Percentiles rank a stretch among this genome's conserved stretches.
Conservation (phyloP, 805 yeast species). For the Scheffersomyces stipitis region DNA sequence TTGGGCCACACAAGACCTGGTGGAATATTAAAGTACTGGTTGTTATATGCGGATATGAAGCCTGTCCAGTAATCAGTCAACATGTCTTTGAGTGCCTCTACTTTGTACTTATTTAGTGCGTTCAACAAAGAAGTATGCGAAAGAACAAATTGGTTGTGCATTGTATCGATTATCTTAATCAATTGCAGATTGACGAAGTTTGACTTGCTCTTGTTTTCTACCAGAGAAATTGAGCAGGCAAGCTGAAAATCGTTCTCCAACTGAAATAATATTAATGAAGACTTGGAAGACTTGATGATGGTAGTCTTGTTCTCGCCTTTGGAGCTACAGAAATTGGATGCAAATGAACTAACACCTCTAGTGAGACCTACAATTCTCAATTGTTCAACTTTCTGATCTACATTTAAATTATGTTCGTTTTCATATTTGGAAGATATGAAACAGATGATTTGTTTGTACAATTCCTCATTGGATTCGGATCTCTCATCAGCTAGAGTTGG, state of each 20-base stretch:
- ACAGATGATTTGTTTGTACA: slow-evolving; percentile 33
- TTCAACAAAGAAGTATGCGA: slow-evolving; percentile 24
- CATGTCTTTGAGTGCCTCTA: slow-evolving; percentile 12
- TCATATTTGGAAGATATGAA: slow-evolving; percentile 18
- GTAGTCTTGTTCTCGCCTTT: slow-evolving; percentile 8
- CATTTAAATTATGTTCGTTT: slow-evolving; percentile 4
- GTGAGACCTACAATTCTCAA: slow-evolving; percentile 34
- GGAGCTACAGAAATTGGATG: slow-evolving; percentile 19
- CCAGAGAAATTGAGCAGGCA: slow-evolving; percentile 25
- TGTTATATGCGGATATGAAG: slow-evolving; percentile 26
- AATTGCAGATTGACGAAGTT: slow-evolving; percentile 26
- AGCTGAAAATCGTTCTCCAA: slow-evolving; percentile 26
- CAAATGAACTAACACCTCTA: slow-evolving; percentile 35
- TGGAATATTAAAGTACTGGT: slow-evolving; percentile 17
- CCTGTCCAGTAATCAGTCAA: slow-evolving; percentile 29
- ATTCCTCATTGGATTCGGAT: slow-evolving; percentile 29
- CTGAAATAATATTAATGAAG: slow-evolving; percentile 23
- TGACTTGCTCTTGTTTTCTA: slow-evolving; percentile 10
- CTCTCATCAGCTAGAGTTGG: slow-evolving; percentile 20
- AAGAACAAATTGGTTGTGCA: slow-evolving; percentile 26
- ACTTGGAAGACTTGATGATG: slow-evolving; percentile 24
- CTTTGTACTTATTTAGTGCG: slow-evolving; percentile 15
- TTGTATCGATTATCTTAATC: slow-evolving; percentile 16
- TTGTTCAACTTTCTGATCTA: slow-evolving; percentile 17
- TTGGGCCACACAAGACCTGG: slow-evolving; percentile 35